Percentiles rank a stretch among this genome's conserved stretches.
phyloP scores from a whole-genome alignment of 179 eudicot species.

The Pouteria campechiana region DNA sequence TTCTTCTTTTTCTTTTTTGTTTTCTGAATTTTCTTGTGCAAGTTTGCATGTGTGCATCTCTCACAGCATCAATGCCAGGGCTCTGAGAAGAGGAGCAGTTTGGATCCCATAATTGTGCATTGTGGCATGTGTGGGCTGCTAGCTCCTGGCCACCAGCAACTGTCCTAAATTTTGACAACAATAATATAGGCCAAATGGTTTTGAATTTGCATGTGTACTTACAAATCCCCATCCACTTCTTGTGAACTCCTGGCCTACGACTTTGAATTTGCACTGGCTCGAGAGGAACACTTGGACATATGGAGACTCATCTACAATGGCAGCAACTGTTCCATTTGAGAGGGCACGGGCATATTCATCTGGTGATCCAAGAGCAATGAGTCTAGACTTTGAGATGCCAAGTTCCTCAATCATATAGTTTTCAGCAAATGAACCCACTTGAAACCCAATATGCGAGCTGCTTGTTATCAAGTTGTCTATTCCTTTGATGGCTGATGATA shows the following conservation, averaged over 20 bases:
- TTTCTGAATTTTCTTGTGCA: too few species aligned
- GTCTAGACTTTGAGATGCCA: conserved; percentile 34
- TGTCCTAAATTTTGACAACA: too few species aligned
- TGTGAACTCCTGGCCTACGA: conserved; percentile 71
- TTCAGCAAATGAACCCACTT: conserved; percentile 52
- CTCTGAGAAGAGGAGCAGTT: too few species aligned
- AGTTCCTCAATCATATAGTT: conserved; percentile 47
- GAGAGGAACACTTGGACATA: conserved; percentile 64
- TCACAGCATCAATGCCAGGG: too few species aligned
- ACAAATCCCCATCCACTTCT: conserved; percentile 84
- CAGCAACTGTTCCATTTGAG: conserved; percentile 62
- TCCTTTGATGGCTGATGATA: conserved; percentile 56
- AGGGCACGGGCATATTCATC: conserved; percentile 41
- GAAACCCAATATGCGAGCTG: conserved; percentile 55
- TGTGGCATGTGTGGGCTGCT: too few species aligned
- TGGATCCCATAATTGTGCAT: too few species aligned
- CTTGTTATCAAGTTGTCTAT: conserved; percentile 31
- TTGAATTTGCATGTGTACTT: too few species aligned
- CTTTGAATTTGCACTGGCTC: conserved; percentile 55
- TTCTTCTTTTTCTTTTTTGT: too few species aligned
- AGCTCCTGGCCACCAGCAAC: too few species aligned
- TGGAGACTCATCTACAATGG: conserved; percentile 54
- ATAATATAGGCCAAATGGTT: too few species aligned
- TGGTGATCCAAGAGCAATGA: conserved; percentile 45
- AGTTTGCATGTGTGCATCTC: too few species aligned